phyloP scores from a whole-genome alignment of 345 rosid species.

The Boechera divaricarpa region DNA sequence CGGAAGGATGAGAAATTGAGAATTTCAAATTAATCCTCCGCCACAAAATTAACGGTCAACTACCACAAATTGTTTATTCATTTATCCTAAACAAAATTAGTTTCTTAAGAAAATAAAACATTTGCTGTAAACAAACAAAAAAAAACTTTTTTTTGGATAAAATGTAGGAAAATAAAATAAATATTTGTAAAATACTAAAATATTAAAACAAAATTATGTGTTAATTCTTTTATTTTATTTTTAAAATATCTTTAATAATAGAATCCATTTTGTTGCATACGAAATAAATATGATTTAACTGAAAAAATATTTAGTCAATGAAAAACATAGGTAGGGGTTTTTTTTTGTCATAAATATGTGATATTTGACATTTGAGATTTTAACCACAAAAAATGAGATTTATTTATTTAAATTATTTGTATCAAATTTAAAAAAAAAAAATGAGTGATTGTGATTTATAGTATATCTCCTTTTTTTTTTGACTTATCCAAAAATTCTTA shows the following conservation, averaged over 20 bases:
- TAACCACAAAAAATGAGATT: not conserved
- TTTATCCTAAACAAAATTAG: not conserved
- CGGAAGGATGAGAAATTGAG: not conserved
- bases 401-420: too few species aligned
- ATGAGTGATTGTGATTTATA: not conserved
- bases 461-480: not conserved
- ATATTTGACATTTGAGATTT: not conserved
- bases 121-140: too few species aligned
- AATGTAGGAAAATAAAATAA: not conserved
- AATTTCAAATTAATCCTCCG: slow-evolving; percentile 33
- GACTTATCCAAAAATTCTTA: not conserved
- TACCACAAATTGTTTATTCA: slow-evolving; percentile 26
- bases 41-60: slow-evolving; percentile 51
- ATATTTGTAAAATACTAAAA: not conserved
- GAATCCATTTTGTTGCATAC: too few species aligned
- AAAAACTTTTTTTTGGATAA: not conserved
- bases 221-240: not conserved
- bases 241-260: not conserved
- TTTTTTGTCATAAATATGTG: too few species aligned
- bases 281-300: not conserved
- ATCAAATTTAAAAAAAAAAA: not conserved
- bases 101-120: not conserved
- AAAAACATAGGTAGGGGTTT: too few species aligned
- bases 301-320: not conserved
- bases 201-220: too few species aligned